Evolutionary conservation across 306 rosid genomes (phyloP), one percentile per base, ranked within the genome.

Genomic region (Castanea mollissima): DNA sequence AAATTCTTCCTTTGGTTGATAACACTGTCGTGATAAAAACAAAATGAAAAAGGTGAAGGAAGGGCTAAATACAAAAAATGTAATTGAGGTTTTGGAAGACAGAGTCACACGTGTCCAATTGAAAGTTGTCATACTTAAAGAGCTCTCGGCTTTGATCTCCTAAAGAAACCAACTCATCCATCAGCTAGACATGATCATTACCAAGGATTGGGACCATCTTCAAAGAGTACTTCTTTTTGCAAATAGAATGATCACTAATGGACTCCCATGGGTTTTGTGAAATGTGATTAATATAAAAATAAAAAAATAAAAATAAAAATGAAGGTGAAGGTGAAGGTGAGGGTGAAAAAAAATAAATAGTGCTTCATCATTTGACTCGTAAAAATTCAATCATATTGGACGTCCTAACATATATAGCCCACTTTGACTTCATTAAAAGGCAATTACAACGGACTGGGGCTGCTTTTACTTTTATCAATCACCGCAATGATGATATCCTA

Each of bases 181-280:
- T 83, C 73, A 83, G 68, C 64, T 52, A 78, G 83, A 68, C 88
- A 85, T 58, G 31, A 85, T 87, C 23, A 87, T 80, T 79, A 76
- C 76, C 75, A 51, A 32, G 65, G 78, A 79, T 86, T 82, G 79
- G 86, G 77, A 80, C 74, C 81, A 82, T 78, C 85, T 76, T 82
- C 69, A 51, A 82, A 71, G 70, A 51, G 34, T 54, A 38, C 29
- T 63, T 59, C 18, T 11, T 14, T 25, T 63, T 35, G 69, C 69
- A 15, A 63, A 10, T 8, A 16, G 10, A 31, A 65, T 65, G 23
- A 65, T 65, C n/a, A 65, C 14, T 9, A 8, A 31, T 29, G n/a
- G 52, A 32, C 23, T 34, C 15, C 38, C 71, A 32, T 31, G 71
- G 21, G 12, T 67, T 25, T 35, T 67, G 72, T 67, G 52, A 67